These are phyloP conservation scores for Calocybe cyanea DNA, from an alignment of 768 basidiomycete species.

Conservation along the genomic window DNA sequence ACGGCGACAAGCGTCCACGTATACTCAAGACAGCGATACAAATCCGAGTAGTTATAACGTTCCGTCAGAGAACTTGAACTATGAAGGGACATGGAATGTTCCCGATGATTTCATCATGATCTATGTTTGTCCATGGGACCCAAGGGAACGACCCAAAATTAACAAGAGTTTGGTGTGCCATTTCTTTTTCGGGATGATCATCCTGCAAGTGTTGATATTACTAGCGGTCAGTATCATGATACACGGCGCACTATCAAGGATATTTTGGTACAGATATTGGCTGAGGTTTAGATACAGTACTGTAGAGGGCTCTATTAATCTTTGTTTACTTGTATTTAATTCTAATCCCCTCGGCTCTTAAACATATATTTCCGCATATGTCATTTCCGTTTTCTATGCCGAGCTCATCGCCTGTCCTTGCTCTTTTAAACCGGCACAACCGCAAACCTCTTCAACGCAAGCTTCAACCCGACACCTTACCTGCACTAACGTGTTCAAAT, in stretches of 20 bases:
- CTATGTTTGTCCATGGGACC: constrained; percentile 66
- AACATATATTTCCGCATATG: constrained; percentile 2
- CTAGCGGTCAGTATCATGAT: constrained; percentile 16
- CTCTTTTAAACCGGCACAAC: too few relatives aligned
- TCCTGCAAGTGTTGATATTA: not conserved
- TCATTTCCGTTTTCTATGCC: too few relatives aligned
- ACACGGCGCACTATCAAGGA: constrained; percentile 54
- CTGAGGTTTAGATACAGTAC: constrained; percentile 43
- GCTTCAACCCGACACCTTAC: too few relatives aligned
- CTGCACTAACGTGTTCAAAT: too few relatives aligned
- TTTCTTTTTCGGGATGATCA: constrained; percentile 14
- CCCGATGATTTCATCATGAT: constrained; percentile 71
- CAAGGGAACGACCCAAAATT: constrained; percentile 61
- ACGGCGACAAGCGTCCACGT: not conserved
- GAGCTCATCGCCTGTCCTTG: too few relatives aligned
- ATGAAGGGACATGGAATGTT: constrained; percentile 46
- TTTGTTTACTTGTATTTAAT: too few relatives aligned
- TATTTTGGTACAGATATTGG: constrained; percentile 55
- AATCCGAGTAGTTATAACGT: constrained; percentile 8
- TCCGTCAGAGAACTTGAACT: constrained; percentile 24
- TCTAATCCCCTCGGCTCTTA: not conserved
- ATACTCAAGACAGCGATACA: not conserved
- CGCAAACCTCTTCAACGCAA: too few relatives aligned
- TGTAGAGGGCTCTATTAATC: too few relatives aligned
- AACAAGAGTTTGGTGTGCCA: constrained; percentile 59